Percentiles rank a stretch among this genome's conserved stretches.
phyloP scores from a whole-genome alignment of 169 alveolate species.

The Plasmodium coatneyi region DNA sequence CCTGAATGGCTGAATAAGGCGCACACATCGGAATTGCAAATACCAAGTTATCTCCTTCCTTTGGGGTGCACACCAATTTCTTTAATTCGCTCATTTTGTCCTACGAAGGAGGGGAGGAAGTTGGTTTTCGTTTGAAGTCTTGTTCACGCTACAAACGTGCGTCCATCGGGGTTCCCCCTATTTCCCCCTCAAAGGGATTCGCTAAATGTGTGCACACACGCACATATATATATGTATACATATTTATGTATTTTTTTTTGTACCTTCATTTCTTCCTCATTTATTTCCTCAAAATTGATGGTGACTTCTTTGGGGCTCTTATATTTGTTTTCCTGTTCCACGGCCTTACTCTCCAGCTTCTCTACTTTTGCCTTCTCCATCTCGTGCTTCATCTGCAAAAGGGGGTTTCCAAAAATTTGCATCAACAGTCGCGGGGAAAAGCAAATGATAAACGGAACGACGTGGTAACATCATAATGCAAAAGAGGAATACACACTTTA shows the following conservation, averaged over 20 bases:
- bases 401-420: not conserved
- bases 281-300: conserved; percentile 40
- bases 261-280: conserved; percentile 66
- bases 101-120: not conserved
- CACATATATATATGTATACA: not conserved
- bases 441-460: not conserved
- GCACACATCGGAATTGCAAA: conserved; percentile 75
- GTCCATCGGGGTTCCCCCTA: not conserved
- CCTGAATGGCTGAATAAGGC: conserved; percentile 66
- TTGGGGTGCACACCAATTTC: conserved; percentile 36
- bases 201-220: not conserved
- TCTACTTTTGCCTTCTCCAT: conserved; percentile 26
- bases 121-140: not conserved
- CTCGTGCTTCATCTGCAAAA: conserved; percentile 64
- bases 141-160: not conserved
- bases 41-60: conserved; percentile 36
- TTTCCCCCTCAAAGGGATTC: not conserved
- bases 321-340: conserved; percentile 19
- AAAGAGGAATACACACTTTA: not conserved
- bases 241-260: not conserved
- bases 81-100: conserved; percentile 48
- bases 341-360: not conserved
- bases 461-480: not conserved
- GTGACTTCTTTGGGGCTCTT: conserved; percentile 26
- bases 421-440: not conserved